These are phyloP conservation scores for Acer saccharum DNA, from an alignment of 345 rosid genomes.

Conservation along the genomic window DNA sequence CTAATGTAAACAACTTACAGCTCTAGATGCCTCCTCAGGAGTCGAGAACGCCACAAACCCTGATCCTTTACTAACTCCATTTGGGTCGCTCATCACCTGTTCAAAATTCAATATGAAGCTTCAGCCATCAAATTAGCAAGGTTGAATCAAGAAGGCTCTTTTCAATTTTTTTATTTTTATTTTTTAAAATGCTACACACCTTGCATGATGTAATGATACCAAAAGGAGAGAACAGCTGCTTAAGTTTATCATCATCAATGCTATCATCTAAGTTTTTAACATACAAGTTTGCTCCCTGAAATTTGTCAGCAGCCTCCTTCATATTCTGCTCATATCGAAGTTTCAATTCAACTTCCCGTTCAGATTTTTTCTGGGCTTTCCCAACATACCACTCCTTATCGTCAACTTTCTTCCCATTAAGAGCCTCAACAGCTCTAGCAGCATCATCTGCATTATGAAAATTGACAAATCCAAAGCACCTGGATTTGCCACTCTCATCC, in stretches of 20 bases:
- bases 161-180: no score
- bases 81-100: constrained; percentile 85
- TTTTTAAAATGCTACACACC: constrained; percentile 41
- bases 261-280: constrained; percentile 82
- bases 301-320: constrained; percentile 84
- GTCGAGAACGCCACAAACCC: constrained; percentile 83
- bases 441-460: constrained; percentile 91
- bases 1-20: constrained; percentile 50
- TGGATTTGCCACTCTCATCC: constrained; percentile 81
- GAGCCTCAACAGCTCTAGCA: constrained; percentile 79
- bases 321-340: constrained; percentile 71
- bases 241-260: constrained; percentile 82
- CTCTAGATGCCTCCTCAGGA: constrained; percentile 83
- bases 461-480: constrained; percentile 93
- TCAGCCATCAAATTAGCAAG: not conserved
- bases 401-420: constrained; percentile 74
- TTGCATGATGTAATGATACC: constrained; percentile 90
- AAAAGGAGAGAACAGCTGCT: constrained; percentile 74
- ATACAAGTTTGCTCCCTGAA: constrained; percentile 84
- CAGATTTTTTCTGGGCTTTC: constrained; percentile 87
- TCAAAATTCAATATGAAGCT: constrained; percentile 13
- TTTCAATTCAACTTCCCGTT: constrained; percentile 76
- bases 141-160: not conserved
- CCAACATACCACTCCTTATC: constrained; percentile 95
- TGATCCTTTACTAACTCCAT: constrained; percentile 74